phyloP scores from a whole-genome alignment of 768 basidiomycete genomes.

The Butyriboletus loyo region DNA sequence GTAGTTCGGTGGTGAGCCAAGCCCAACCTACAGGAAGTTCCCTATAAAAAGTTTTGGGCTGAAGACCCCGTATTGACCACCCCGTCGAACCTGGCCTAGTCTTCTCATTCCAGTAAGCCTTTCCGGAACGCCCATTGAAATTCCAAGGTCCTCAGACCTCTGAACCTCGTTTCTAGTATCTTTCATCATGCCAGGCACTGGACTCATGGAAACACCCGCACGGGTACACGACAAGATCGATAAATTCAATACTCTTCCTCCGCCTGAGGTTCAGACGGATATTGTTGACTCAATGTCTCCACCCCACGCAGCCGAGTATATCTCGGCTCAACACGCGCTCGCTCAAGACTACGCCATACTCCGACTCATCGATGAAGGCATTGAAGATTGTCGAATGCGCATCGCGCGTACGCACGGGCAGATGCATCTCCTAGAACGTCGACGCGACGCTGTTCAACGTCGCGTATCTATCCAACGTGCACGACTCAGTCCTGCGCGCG shows the following conservation, averaged over 20 bases:
- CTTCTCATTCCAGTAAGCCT: conserved; percentile 5
- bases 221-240: neutral
- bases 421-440: conserved; percentile 17
- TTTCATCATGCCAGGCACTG: neutral
- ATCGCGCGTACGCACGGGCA: conserved; percentile 13
- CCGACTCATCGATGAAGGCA: conserved; percentile 11
- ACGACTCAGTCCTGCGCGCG: conserved; percentile 28
- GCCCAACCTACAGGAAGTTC: neutral
- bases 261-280: conserved; percentile 3
- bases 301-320: conserved; percentile 17
- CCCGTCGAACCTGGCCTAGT: neutral
- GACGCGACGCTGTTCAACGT: conserved; percentile 15
- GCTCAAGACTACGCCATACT: conserved; percentile 15
- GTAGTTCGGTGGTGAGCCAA: conserved; percentile 10
- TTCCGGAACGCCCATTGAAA: neutral
- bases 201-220: neutral
- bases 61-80: neutral
- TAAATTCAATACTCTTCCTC: neutral
- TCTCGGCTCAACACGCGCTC: conserved; percentile 19
- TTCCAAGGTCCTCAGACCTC: neutral
- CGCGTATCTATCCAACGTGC: conserved; percentile 24
- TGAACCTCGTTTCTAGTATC: neutral
- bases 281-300: conserved; percentile 24
- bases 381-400: conserved; percentile 17
- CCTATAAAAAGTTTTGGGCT: conserved; percentile 5